These are phyloP conservation scores for Spirogloea muscicola DNA, from an alignment of 139 green algal genomes.

Conservation along the genomic window DNA sequence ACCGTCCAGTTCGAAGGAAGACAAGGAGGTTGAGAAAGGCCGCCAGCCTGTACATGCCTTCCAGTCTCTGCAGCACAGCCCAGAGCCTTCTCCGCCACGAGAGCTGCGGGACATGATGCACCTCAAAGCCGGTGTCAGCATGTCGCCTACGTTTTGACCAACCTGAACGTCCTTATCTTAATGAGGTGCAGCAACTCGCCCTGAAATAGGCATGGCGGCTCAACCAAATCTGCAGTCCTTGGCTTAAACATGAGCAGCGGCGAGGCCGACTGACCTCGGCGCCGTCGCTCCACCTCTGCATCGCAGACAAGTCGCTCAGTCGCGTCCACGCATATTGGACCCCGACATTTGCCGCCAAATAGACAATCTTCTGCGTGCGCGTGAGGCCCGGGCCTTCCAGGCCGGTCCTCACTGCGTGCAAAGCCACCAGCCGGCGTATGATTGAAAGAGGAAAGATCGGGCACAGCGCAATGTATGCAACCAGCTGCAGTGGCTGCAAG, in stretches of 20 bases:
- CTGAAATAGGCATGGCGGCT: no score
- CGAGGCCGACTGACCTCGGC: slow-evolving; percentile 1
- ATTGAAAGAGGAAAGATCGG: no score
- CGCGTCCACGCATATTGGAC: slow-evolving; percentile 23
- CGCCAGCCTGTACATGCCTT: slow-evolving; percentile 5
- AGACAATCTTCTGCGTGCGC: slow-evolving; percentile 30
- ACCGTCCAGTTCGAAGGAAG: slow-evolving; percentile 23
- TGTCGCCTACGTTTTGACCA: neutral
- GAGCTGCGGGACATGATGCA: neutral
- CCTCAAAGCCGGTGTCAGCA: neutral
- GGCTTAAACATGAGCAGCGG: no score
- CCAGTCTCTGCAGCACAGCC: slow-evolving; percentile 1
- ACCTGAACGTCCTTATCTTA: neutral
- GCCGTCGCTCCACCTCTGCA: slow-evolving; percentile 23
- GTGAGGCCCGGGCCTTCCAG: slow-evolving; percentile 43
- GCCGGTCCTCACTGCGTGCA: slow-evolving; percentile 35
- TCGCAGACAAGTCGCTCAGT: slow-evolving; percentile 14
- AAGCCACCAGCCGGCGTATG: no score
- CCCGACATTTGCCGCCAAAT: neutral
- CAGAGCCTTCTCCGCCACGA: slow-evolving; percentile 9
- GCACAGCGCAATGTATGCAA: no score
- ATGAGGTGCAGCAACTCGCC: no score
- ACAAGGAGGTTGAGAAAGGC: slow-evolving; percentile 26
- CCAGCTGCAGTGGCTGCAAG: no score
- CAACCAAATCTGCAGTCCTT: no score